A percentile compares a stretch with the other conserved stretches of the same genome.
phyloP scores from a whole-genome alignment of 352 stramenopile genomes.

The Pythium biforme region DNA sequence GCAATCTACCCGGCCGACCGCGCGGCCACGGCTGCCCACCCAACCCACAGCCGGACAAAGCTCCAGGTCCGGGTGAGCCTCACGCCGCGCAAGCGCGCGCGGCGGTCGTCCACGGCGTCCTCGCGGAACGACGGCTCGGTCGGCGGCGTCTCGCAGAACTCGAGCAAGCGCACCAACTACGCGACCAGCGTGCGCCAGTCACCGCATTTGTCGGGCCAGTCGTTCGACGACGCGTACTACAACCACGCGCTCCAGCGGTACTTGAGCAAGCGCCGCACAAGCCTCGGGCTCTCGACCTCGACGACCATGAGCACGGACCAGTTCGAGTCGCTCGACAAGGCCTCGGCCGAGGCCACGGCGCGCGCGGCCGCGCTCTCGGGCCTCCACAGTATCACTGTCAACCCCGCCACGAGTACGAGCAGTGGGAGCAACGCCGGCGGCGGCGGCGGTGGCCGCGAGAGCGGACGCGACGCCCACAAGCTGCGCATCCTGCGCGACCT shows the following conservation, averaged over 20 bases:
- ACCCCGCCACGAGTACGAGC: neutral
- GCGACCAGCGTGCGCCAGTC: conserved; percentile 14
- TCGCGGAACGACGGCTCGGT: conserved; percentile 8
- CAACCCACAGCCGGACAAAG: conserved; percentile 9
- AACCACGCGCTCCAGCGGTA: conserved; percentile 58
- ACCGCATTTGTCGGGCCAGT: conserved; percentile 17
- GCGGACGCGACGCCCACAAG: conserved; percentile 8
- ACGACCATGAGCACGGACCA: conserved; percentile 40
- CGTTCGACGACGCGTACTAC: conserved; percentile 71
- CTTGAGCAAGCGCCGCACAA: conserved; percentile 45
- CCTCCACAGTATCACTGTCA: neutral
- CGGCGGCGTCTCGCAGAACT: conserved; percentile 2
- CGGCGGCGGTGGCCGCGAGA: conserved; percentile 5
- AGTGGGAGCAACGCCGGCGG: neutral
- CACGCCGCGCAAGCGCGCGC: conserved; percentile 21
- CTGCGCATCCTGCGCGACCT: conserved; percentile 17
- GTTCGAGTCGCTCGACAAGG: conserved; percentile 12
- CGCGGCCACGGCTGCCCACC: neutral
- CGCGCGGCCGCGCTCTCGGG: neutral
- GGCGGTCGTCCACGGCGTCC: conserved; percentile 16
- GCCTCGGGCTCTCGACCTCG: conserved; percentile 43
- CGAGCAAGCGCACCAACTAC: conserved; percentile 19
- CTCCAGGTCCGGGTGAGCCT: conserved; percentile 24
- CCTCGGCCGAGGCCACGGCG: conserved; percentile 1
- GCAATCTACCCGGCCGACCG: conserved; percentile 6